phyloP scores from a whole-genome alignment of 1,284 basidiomycete species.

The Hymenochaete sp. region DNA sequence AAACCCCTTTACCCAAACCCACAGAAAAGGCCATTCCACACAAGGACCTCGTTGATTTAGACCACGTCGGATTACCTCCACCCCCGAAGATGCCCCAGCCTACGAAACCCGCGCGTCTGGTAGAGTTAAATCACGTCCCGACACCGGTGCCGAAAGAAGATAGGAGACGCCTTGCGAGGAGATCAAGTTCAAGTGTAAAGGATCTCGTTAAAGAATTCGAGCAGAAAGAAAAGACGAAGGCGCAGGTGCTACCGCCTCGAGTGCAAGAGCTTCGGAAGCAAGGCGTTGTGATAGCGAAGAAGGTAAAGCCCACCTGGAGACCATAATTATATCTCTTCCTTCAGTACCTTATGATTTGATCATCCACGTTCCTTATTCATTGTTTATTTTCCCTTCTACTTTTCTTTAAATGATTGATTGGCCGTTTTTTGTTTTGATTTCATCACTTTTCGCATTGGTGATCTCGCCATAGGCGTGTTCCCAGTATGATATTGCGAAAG shows the following conservation, averaged over 20 bases:
- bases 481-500: background rate
- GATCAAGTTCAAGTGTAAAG: conserved; percentile 60
- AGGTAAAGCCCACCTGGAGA: conserved; percentile 21
- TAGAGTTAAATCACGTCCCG: conserved; percentile 46
- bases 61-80: conserved; percentile 36
- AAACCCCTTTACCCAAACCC: conserved; percentile 47
- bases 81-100: conserved; percentile 38
- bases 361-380: background rate
- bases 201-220: conserved; percentile 61
- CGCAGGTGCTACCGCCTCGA: conserved; percentile 21
- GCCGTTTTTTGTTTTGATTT: background rate
- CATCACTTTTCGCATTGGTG: background rate
- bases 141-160: conserved; percentile 24
- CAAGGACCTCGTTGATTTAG: conserved; percentile 53
- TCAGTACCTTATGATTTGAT: background rate
- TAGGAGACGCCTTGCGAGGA: conserved; percentile 30
- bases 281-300: conserved; percentile 22
- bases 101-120: conserved; percentile 33
- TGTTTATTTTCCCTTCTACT: conserved; percentile 3
- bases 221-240: conserved; percentile 31
- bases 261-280: conserved; percentile 21
- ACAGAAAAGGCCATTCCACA: conserved; percentile 38
- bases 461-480: background rate
- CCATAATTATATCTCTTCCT: conserved; percentile 13
- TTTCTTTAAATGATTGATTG: background rate